These are phyloP conservation scores for Macrolepiota albuminosa DNA, from an alignment of 768 basidiomycete genomes.

Conservation along the genomic window DNA sequence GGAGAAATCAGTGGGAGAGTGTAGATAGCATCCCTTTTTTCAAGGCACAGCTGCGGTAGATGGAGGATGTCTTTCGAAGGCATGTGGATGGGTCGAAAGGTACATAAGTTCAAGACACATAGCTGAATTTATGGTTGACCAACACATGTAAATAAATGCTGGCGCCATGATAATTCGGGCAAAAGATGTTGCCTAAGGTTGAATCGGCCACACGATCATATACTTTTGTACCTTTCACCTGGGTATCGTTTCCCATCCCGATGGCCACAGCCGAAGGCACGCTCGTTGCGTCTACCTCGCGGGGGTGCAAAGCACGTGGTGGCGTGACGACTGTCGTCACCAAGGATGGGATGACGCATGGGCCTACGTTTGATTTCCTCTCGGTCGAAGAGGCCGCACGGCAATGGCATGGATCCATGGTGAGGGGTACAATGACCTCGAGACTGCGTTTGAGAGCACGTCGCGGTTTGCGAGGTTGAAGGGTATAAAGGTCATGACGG, in stretches of 20 bases:
- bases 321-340: constrained; percentile 93
- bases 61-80: no score
- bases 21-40: no score
- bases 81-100: no score
- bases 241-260: constrained; percentile 84
- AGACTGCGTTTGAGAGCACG: constrained; percentile 89
- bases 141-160: no score
- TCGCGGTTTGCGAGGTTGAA: constrained; percentile 88
- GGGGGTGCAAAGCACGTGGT: constrained; percentile 96
- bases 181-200: no score
- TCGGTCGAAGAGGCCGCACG: constrained; percentile 71
- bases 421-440: constrained; percentile 66
- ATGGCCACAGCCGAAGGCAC: constrained; percentile 99
- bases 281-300: constrained; percentile 93
- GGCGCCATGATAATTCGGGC: no score
- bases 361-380: constrained; percentile 97
- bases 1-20: no score
- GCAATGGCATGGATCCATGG: constrained; percentile 87
- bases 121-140: no score
- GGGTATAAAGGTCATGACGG: constrained; percentile 82
- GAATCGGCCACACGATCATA: no score
- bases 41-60: no score
- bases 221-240: no score
- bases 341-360: constrained; percentile 95
- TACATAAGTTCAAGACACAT: no score